Percentiles rank a stretch among this genome's conserved stretches.
phyloP scores from a whole-genome alignment of 2,329 filamentous ascomycete genomes.

The Pseudomassariella vexata region DNA sequence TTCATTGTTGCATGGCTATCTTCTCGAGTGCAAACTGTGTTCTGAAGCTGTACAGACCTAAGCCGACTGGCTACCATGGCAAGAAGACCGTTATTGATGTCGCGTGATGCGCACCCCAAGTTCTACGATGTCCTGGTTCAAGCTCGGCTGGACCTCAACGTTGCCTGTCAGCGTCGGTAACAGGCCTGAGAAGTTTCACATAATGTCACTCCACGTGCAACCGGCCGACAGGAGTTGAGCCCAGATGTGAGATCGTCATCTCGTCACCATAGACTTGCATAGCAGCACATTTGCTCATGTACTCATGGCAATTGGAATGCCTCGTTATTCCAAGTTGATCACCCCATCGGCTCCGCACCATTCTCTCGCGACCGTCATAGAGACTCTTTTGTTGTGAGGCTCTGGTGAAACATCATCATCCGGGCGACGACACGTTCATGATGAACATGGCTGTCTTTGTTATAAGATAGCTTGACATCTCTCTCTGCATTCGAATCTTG shows the following conservation, averaged over 20 bases:
- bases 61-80: too few species aligned
- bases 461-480: constrained; percentile 18
- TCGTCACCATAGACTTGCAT: constrained; percentile 1
- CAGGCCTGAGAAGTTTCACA: constrained; percentile 12
- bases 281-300: neutral
- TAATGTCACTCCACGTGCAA: constrained; percentile 8
- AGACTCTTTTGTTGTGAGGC: constrained; percentile 6
- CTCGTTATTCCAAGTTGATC: constrained; percentile 19
- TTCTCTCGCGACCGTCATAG: constrained; percentile 13
- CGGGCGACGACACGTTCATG: constrained; percentile 18
- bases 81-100: too few species aligned
- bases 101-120: too few species aligned
- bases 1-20: neutral
- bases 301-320: constrained; percentile 21
- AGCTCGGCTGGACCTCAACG: too few species aligned
- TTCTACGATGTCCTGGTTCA: too few species aligned
- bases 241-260: constrained; percentile 3
- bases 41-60: too few species aligned
- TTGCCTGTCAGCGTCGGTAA: neutral
- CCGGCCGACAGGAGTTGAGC: neutral
- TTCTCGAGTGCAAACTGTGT: neutral
- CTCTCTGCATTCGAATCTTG: constrained; percentile 5
- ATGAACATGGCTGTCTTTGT: constrained; percentile 19
- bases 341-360: too few species aligned
- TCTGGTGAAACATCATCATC: neutral